Conservation (phyloP, 169 alveolate species). For the Eimeria sp. region DNA sequence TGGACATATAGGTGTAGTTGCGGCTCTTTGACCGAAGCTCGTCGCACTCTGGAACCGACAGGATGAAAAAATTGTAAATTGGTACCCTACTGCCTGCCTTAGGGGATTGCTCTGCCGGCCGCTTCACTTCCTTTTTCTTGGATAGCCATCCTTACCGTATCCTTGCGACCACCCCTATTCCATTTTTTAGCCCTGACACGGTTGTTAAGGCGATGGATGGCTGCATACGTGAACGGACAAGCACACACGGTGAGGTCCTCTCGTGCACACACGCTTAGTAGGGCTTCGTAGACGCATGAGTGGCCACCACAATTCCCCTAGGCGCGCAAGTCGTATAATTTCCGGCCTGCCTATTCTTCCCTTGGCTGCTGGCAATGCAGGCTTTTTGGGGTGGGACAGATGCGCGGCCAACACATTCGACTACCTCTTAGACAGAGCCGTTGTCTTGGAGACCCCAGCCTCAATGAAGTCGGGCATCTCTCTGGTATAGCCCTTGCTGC, state of each 20-base stretch:
- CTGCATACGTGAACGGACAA: constrained; percentile 21
- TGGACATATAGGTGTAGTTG: neutral
- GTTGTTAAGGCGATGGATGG: constrained; percentile 31
- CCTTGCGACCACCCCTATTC: constrained; percentile 70
- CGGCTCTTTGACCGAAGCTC: neutral
- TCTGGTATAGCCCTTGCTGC: constrained; percentile 8
- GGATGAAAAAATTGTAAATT: neutral
- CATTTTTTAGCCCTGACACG: constrained; percentile 67
- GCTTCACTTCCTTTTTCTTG: constrained; percentile 56
- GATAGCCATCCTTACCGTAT: constrained; percentile 62
- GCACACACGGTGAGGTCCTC: constrained; percentile 23
- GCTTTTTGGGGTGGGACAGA: constrained; percentile 62
- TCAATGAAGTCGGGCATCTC: constrained; percentile 10
- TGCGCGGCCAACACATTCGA: constrained; percentile 43
- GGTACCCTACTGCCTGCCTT: neutral
- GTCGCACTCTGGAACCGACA: neutral
- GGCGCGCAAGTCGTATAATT: neutral
- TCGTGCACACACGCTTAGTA: neutral
- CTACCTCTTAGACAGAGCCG: constrained; percentile 56
- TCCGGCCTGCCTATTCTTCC: neutral
- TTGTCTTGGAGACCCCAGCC: neutral
- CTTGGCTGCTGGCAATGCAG: neutral
- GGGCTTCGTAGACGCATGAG: neutral
- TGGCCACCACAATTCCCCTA: neutral
- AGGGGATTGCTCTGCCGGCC: constrained; percentile 75